Evolutionary conservation across 345 rosid species (phyloP), one percentile per base, ranked within the genome.

Genomic region (Brassica incana): DNA sequence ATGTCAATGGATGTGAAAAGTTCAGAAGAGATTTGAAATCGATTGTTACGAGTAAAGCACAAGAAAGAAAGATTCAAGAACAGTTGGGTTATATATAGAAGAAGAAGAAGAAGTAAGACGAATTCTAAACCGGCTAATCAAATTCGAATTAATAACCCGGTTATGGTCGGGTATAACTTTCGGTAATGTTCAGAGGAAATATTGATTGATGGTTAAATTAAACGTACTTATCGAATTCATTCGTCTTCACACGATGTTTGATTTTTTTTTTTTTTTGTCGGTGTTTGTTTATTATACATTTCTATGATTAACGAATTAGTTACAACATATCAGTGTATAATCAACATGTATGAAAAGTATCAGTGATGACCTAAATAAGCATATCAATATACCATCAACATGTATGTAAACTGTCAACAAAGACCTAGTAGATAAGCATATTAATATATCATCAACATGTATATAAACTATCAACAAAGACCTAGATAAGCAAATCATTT

Each of bases 81-180:
- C 3, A 9, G 71, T 74, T 4, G 61, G 62, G 71, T 2, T 80
- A 80, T 80, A 11, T 63, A 80, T 54, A 80, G 75, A 62, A 16
- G 23, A 30, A 4, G 33, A 52, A 61, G 27, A 6, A 48, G 69
- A 25, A 6, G 59, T 52, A 52, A 52, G 20, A 18, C 18, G 5
- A 43, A 5, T 16, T 45, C 29, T 2, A 36, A 80, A 75, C 83
- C 79, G 83, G 79, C 1, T 52, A 48, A 1, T 25, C 0, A 61
- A 73, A 58, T 8, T 38, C n/a, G 27, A 67, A 58, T 20, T 65
- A 48, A 0, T 62, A 0, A 69, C 16, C 68, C 74, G 69, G 30
- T 15, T 65, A 15, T 5, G 67, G 50, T 71, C 54, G 15, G 52
- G 15, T 12, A 45, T 4, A 5, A 45, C 6, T 45, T 45, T 45